Evolutionary conservation across 2,329 filamentous ascomycete genomes (phyloP).

Genomic region (Aulographum hederae): DNA sequence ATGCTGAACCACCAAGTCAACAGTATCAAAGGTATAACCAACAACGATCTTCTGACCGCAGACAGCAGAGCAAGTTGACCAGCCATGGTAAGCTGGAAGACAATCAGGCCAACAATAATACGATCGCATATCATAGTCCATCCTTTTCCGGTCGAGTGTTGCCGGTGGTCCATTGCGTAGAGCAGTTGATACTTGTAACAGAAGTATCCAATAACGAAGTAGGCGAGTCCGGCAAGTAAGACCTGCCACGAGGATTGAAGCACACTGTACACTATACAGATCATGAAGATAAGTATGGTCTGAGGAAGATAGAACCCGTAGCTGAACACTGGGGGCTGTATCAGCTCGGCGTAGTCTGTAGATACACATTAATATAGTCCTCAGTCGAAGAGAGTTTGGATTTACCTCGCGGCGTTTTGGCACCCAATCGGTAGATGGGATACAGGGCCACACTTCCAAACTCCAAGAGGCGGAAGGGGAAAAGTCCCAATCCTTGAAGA

Average conservation of each 20-base stretch:
- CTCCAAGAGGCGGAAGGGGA: slow-evolving; percentile 81
- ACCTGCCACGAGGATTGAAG: slow-evolving; percentile 65
- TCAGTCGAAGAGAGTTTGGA: not conserved
- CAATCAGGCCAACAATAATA: slow-evolving; percentile 64
- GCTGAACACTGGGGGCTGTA: slow-evolving; percentile 70
- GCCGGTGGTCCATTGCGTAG: slow-evolving; percentile 95
- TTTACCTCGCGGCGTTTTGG: slow-evolving; percentile 60
- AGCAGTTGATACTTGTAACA: slow-evolving; percentile 95
- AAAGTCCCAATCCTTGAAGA: slow-evolving; percentile 80
- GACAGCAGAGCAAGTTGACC: slow-evolving; percentile 61
- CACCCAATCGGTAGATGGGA: slow-evolving; percentile 57
- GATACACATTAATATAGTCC: not conserved
- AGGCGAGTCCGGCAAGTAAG: slow-evolving; percentile 63
- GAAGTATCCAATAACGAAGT: slow-evolving; percentile 69
- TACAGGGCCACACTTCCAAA: slow-evolving; percentile 74
- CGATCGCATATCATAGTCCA: slow-evolving; percentile 97
- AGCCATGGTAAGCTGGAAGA: slow-evolving; percentile 84
- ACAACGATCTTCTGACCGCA: slow-evolving; percentile 53
- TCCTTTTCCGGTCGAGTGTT: slow-evolving; percentile 79
- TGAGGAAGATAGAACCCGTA: slow-evolving; percentile 95
- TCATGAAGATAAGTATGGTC: slow-evolving; percentile 80
- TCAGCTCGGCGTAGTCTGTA: slow-evolving; percentile 60
- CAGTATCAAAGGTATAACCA: slow-evolving; percentile 59
- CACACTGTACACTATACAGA: slow-evolving; percentile 89
- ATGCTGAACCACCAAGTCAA: slow-evolving; percentile 80